Percentiles rank a stretch among this genome's conserved stretches.
phyloP scores from a whole-genome alignment of 2,329 filamentous ascomycete species.

The Elsinoe arachidis region DNA sequence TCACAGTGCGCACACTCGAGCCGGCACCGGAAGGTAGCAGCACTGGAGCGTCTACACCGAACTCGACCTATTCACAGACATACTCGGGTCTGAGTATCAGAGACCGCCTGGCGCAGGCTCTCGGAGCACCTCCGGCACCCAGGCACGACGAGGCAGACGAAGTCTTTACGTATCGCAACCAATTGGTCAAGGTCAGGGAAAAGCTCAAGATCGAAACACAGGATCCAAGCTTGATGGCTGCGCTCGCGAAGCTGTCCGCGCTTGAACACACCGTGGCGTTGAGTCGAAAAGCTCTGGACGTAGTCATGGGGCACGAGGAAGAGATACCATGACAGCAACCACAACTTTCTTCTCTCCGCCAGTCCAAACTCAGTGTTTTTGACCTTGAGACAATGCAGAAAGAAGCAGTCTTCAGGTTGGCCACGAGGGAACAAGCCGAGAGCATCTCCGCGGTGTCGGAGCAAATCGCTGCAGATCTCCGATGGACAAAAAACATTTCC shows the following conservation, averaged over 20 bases:
- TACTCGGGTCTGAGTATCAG: conserved; percentile 50
- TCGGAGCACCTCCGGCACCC: conserved; percentile 34
- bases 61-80: conserved; percentile 25
- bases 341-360: too few relatives aligned
- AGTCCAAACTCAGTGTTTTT: too few relatives aligned
- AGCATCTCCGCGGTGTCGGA: conserved; percentile 10
- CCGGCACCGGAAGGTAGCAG: conserved; percentile 22
- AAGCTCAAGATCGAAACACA: conserved; percentile 84
- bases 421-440: background rate
- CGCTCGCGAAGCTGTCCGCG: conserved; percentile 74
- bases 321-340: background rate
- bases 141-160: conserved; percentile 60
- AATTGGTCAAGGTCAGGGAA: conserved; percentile 76
- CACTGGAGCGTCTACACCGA: conserved; percentile 28
- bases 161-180: conserved; percentile 59
- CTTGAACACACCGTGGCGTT: conserved; percentile 64
- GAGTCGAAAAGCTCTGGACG: conserved; percentile 61
- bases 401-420: background rate
- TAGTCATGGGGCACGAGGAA: conserved; percentile 64
- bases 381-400: too few relatives aligned
- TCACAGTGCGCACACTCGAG: conserved; percentile 64
- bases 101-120: conserved; percentile 43
- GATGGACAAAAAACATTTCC: conserved; percentile 3
- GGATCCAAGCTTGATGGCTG: conserved; percentile 74
- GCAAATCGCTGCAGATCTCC: conserved; percentile 6